Evolutionary conservation across 768 basidiomycete species (phyloP), one percentile per base, ranked within the genome.

Genomic region (Russula griseocarnosa): DNA sequence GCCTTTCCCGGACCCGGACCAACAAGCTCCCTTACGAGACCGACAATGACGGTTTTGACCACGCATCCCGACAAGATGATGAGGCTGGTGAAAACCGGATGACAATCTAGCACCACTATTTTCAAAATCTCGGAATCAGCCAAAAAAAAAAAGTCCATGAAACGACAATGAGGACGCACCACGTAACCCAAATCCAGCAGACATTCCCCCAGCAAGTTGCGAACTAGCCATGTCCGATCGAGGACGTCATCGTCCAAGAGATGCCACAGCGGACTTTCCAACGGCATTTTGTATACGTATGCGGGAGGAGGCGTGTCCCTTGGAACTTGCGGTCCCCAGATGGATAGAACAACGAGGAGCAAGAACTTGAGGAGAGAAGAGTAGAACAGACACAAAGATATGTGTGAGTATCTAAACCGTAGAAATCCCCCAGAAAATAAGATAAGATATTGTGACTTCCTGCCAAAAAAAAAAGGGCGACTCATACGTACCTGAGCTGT

Each of bases 311-410:
- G 16, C 42, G 34, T 3, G 57, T 60, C 14, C 72, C 51, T 30
- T 63, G 54, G 7, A 5, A 76, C 70, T 0, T 79, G 78, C 0
- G 88, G 86, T 6, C 81, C 80, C 91, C 91, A 93, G 63, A 93
- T 86, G 1, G 91, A 86, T 28, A 94, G 80, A 4, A 91, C 79
- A 69, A 90, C 85, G n/a, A 94, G 80, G 6, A 94, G 80, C 71
- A 93, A 92, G 20, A 90, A 80, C 71, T 93, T 94, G 6, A 87
- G 90, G 24, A 92, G 74, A 2, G 91, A 94, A 0, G 91, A 91
- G 70, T 93, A 93, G 71, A 92, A 80, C 6, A 93, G 77, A 14
- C 85, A 84, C n/a, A 94, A 79, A 3, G 92, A 86, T 46, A 94
- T 82, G 40, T 91, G 80, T 0, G 88, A 87, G 58, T 86, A 80